Percentiles rank a stretch among this genome's conserved stretches.
phyloP scores from a whole-genome alignment of 208 protist genomes.

The Acanthamoeba healyi region DNA sequence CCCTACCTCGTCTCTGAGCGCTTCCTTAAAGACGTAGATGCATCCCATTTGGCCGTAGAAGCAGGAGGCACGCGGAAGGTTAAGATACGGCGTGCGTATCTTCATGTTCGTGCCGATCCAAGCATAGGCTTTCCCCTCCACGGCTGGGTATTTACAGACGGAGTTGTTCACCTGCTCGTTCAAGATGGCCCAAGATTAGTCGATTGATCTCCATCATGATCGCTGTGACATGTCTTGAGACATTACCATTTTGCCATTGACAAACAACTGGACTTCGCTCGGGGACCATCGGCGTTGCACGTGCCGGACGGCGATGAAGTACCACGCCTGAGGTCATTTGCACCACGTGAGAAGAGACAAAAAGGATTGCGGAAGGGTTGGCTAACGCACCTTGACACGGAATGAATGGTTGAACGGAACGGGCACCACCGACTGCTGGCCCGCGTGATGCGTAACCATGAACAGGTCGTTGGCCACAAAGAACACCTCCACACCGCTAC shows the following conservation, averaged over 20 bases:
- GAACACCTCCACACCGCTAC: not conserved
- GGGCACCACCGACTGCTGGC: not conserved
- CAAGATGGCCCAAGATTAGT: too few species aligned
- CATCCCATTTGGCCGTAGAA: constrained; percentile 66
- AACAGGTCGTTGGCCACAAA: constrained; percentile 34
- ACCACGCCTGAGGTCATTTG: not conserved
- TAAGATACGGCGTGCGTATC: constrained; percentile 16
- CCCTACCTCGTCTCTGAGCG: constrained; percentile 36
- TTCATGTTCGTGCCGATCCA: constrained; percentile 38
- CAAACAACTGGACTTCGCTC: constrained; percentile 48
- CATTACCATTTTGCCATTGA: constrained; percentile 51
- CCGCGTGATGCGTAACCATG: constrained; percentile 12
- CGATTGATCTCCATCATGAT: too few species aligned
- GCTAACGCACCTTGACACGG: constrained; percentile 14
- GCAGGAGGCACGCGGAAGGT: constrained; percentile 30
- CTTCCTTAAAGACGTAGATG: constrained; percentile 56
- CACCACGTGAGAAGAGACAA: not conserved
- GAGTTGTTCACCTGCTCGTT: constrained; percentile 21
- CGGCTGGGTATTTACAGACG: not conserved
- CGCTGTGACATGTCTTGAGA: not conserved
- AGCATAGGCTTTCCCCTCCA: constrained; percentile 4
- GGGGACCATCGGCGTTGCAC: constrained; percentile 17
- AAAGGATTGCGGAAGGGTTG: not conserved
- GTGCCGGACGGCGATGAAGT: constrained; percentile 11
- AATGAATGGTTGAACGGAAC: constrained; percentile 39